Evolutionary conservation across 2,329 filamentous ascomycete genomes (phyloP), one percentile per base, ranked within the genome.

Genomic region (Alternaria brassicae): DNA sequence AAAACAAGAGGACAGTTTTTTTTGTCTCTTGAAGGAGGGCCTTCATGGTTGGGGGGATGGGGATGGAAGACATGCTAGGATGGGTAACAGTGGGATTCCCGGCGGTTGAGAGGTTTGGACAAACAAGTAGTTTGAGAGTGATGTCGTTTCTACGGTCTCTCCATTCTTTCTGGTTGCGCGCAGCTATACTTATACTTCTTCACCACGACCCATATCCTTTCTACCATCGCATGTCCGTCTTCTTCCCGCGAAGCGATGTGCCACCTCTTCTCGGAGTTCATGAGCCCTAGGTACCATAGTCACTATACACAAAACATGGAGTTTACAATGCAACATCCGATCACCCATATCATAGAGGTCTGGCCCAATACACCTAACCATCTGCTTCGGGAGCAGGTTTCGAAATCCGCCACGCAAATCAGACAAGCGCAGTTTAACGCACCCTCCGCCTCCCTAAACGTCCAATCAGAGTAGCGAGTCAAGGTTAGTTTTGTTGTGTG

Each of bases 401-500:
- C n/a, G n/a, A n/a, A n/a, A n/a, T n/a, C n/a, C n/a, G n/a, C n/a
- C n/a, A n/a, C n/a, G n/a, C n/a, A n/a, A n/a, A n/a, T n/a, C n/a
- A n/a, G n/a, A n/a, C n/a, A n/a, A n/a, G n/a, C n/a, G n/a, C n/a
- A n/a, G n/a, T n/a, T n/a, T n/a, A n/a, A n/a, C n/a, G n/a, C n/a
- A n/a, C n/a, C 6, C 15, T n/a, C n/a, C 15, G 8, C 10, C 32
- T 17, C 32, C 27, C 27, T 21, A 1, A 12, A 39, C 34, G 19
- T 15, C 58, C 58, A 60, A 60, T 60, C 48, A 53, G 21, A 41
- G n/a, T 10, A 17, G 12, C 78, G 81, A 52, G 79, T 86, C 48
- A 86, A 86, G 77, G 83, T 82, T 70, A 69, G 73, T 60, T 30
- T 55, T 61, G n/a, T n/a, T 50, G 12, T 15, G 7, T 8, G 8